Evolutionary conservation across 805 yeast species (phyloP), one percentile per base, ranked within the genome.

Genomic region (Nakazawaea ernobii): DNA sequence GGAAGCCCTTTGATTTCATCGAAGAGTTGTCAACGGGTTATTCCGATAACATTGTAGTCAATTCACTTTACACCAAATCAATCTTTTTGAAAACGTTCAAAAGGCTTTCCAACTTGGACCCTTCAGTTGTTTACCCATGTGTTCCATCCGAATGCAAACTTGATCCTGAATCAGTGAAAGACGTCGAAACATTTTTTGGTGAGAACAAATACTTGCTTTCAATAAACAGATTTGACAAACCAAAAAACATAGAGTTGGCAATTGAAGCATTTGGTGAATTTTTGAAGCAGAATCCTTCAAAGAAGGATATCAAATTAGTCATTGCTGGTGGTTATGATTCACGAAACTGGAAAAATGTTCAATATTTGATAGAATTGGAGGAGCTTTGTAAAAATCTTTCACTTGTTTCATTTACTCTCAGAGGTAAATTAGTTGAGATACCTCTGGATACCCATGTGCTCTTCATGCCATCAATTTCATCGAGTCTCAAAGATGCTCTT

Each of bases 301-400:
- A 62, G 60, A 33, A 56, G 42, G 59, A 63, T 15, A 69, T 74
- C 4, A 75, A 76, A 48, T 71, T 94, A 45, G 74, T 90, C 1
- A 66, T 94, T 35, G 86, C 96, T 8, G 99, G 99, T 10, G 99
- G 99, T 0, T 94, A 83, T 63, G 99, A 94, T 62, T 55, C 74
- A 8, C 67, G 89, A 39, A 85, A 88, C 0, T 47, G 57, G 0
- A 98, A 91, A 61, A 94, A 94, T 63, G 85, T 79, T 28, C 76
- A 75, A 43, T 87, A 87, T 56, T 69, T 90, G 42, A 59, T 68
- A 20, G 86, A 86, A 52, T 71, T 94, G 35, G 71, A 77, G 52
- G 43, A 55, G 6, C 65, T 80, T 33, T 73, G 84, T 42, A 67
- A 71, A 10, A 55, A 63, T 2, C 63, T 77, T 35, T 59, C 69